Evolutionary conservation across 169 alveolate species (phyloP).

Genomic region (Besnoitia besnoiti): DNA sequence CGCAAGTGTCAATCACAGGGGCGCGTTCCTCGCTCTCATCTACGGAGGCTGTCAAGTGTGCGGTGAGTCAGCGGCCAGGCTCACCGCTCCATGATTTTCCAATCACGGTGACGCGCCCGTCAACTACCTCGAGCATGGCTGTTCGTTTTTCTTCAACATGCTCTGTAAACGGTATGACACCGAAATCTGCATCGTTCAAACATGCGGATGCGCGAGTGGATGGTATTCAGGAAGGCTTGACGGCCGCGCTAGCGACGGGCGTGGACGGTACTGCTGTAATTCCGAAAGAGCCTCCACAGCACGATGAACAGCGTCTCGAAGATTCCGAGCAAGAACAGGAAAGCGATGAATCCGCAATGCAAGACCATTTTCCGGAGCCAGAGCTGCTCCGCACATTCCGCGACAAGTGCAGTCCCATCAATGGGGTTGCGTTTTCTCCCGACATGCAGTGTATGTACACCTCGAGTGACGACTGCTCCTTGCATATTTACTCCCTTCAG

Average conservation of each 20-base stretch:
- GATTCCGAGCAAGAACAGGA: neutral
- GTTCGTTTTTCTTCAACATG: neutral
- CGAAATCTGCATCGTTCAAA: neutral
- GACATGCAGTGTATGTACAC: slow-evolving; percentile 32
- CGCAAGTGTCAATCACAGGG: neutral
- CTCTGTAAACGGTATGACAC: neutral
- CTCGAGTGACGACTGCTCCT: slow-evolving; percentile 28
- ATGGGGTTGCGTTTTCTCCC: neutral
- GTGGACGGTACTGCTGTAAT: neutral
- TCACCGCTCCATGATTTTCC: neutral
- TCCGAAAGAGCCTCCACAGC: neutral
- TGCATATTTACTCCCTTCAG: slow-evolving; percentile 16
- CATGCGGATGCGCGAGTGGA: neutral
- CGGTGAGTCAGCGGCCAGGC: neutral
- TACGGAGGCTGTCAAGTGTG: neutral
- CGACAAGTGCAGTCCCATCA: slow-evolving; percentile 28
- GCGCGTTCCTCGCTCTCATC: neutral
- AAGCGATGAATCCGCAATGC: neutral
- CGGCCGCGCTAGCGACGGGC: neutral
- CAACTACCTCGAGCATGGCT: neutral
- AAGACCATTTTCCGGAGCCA: neutral
- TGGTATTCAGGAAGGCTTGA: neutral
- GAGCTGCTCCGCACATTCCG: slow-evolving; percentile 28
- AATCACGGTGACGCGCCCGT: neutral
- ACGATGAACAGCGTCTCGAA: neutral